Percentiles rank a stretch among this genome's conserved stretches.
Conservation (phyloP, 2,329 filamentous ascomycete species). For the Gaeumannomyces tritici region DNA sequence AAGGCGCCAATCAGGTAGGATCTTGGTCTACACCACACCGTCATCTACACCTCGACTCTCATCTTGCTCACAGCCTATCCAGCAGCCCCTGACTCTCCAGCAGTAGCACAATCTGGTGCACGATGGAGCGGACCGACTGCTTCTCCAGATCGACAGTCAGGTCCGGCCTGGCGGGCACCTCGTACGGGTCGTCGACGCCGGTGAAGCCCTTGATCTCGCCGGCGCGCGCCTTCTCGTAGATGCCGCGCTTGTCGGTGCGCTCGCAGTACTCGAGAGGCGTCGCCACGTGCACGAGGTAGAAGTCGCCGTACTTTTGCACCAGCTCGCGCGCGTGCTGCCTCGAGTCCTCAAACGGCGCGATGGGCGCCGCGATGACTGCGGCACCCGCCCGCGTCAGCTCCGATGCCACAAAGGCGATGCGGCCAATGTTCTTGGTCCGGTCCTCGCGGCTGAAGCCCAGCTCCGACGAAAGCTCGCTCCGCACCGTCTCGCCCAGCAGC, state of each 20-base stretch:
- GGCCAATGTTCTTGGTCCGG: slow-evolving; percentile 87
- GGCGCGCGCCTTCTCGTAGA: slow-evolving; percentile 73
- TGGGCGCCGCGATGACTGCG: slow-evolving; percentile 92
- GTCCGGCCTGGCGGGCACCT: slow-evolving; percentile 71
- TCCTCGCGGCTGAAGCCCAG: slow-evolving; percentile 92
- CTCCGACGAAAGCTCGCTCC: slow-evolving; percentile 84
- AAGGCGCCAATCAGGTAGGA: no score
- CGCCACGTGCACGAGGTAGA: slow-evolving; percentile 92
- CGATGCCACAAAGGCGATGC: slow-evolving; percentile 91
- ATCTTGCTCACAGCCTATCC: slow-evolving; percentile 49
- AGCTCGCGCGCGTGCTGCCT: slow-evolving; percentile 72
- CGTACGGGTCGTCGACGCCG: slow-evolving; percentile 95
- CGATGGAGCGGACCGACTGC: slow-evolving; percentile 82
- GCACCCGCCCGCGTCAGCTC: slow-evolving; percentile 90
- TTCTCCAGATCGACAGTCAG: slow-evolving; percentile 77
- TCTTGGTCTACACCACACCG: no score
- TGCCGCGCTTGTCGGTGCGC: slow-evolving; percentile 87
- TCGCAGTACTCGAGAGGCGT: slow-evolving; percentile 89
- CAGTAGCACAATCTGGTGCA: slow-evolving; percentile 92
- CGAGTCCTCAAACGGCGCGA: slow-evolving; percentile 80
- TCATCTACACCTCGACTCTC: no score
- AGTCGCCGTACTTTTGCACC: slow-evolving; percentile 79
- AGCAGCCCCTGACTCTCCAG: slow-evolving; percentile 84
- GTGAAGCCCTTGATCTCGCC: slow-evolving; percentile 98
- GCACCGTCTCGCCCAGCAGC: slow-evolving; percentile 90